These are phyloP conservation scores for Acephala macrosclerotiorum DNA, from an alignment of 2,329 filamentous ascomycete species.

Conservation along the genomic window DNA sequence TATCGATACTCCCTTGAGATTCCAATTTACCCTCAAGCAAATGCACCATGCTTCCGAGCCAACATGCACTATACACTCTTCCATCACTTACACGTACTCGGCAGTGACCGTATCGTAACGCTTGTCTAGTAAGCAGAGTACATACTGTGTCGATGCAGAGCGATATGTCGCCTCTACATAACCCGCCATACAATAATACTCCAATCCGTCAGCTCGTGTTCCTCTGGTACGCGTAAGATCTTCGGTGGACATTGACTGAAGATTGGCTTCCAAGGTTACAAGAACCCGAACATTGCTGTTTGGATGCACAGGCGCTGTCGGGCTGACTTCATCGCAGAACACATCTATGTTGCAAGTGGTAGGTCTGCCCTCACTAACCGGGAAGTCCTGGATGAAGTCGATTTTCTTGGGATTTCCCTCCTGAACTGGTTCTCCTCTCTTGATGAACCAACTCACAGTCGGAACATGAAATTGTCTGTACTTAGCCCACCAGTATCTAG, in stretches of 20 bases:
- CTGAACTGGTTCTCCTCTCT: slow-evolving; percentile 23
- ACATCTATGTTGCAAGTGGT: slow-evolving; percentile 13
- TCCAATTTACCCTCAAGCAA: too few species aligned
- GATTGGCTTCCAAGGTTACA: slow-evolving; percentile 22
- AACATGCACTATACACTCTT: neutral
- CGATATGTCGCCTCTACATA: slow-evolving; percentile 26
- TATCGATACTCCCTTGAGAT: neutral
- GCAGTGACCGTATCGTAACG: slow-evolving; percentile 28
- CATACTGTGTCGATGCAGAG: slow-evolving; percentile 28
- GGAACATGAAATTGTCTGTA: neutral
- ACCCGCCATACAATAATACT: slow-evolving; percentile 18
- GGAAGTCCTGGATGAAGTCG: slow-evolving; percentile 8
- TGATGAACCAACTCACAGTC: slow-evolving; percentile 29
- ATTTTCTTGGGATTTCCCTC: slow-evolving; percentile 25
- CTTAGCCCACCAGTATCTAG: slow-evolving; percentile 20
- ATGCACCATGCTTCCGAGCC: too few species aligned
- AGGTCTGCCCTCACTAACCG: slow-evolving; percentile 8
- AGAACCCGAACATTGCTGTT: slow-evolving; percentile 13
- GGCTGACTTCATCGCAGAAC: slow-evolving; percentile 13
- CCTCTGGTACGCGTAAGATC: slow-evolving; percentile 11
- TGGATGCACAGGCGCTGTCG: slow-evolving; percentile 23
- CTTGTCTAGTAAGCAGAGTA: slow-evolving; percentile 16
- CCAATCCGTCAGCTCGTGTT: slow-evolving; percentile 13
- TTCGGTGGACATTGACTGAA: slow-evolving; percentile 13
- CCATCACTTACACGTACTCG: slow-evolving; percentile 21